Conservation (phyloP, 1,284 basidiomycete species). For the Pascua guehoae region DNA sequence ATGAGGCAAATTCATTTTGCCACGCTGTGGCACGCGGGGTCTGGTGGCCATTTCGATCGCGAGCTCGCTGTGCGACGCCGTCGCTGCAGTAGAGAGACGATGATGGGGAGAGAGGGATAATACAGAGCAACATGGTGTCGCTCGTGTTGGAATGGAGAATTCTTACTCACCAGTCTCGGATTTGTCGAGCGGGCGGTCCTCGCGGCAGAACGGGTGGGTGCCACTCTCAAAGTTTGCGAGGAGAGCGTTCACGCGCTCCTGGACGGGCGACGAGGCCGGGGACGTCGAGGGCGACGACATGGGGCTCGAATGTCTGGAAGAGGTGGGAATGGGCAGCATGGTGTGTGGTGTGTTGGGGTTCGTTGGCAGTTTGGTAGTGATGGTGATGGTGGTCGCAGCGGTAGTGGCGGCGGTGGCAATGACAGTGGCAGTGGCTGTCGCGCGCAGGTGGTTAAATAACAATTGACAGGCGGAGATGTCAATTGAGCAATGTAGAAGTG, state of each 20-base stretch:
- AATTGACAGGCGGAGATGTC: background rate
- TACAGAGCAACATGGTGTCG: too few species aligned
- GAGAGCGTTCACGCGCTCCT: conserved; percentile 26
- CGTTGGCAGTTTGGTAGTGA: background rate
- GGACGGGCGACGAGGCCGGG: conserved; percentile 13
- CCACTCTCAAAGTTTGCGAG: conserved; percentile 29
- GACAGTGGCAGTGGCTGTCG: background rate
- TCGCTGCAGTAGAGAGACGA: background rate
- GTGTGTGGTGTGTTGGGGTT: background rate
- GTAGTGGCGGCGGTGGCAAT: background rate
- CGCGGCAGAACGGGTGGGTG: conserved; percentile 31
- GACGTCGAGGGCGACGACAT: conserved; percentile 5
- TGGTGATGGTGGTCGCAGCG: background rate
- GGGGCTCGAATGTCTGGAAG: background rate
- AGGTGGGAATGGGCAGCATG: background rate
- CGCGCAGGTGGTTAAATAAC: background rate
- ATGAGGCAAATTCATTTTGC: background rate
- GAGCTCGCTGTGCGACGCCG: background rate
- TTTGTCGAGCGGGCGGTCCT: conserved; percentile 14
- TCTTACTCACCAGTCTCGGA: conserved; percentile 6
- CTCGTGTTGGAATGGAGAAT: background rate
- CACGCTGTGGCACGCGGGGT: background rate
- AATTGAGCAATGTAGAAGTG: too few species aligned
- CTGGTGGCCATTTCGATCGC: background rate
- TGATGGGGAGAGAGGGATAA: background rate